Percentiles rank a stretch among this genome's conserved stretches.
phyloP scores from a whole-genome alignment of 2,329 filamentous ascomycete genomes.

The Trichoderma endophyticum region DNA sequence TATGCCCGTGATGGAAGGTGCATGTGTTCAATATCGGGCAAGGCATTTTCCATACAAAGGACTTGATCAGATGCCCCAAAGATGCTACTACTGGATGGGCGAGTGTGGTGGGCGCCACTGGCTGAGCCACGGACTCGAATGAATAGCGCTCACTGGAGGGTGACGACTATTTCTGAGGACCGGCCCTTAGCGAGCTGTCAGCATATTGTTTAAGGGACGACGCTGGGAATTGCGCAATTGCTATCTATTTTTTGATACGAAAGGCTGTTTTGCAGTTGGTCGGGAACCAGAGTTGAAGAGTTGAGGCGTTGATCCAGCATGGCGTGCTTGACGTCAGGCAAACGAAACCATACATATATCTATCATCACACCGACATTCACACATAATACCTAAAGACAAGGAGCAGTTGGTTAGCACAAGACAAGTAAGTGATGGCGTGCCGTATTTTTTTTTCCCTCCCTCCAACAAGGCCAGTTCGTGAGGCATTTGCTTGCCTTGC shows the following conservation, averaged over 20 bases:
- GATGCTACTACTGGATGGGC: neutral
- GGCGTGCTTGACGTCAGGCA: neutral
- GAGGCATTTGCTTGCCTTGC: neutral
- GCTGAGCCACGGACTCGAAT: neutral
- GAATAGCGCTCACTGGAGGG: neutral
- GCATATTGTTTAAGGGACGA: neutral
- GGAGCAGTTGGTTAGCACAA: too few species aligned
- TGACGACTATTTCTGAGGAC: neutral
- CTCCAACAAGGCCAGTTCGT: neutral
- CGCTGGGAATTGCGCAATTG: slow-evolving; percentile 1
- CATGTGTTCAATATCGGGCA: neutral
- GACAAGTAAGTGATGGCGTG: neutral
- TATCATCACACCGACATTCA: neutral
- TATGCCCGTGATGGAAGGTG: neutral
- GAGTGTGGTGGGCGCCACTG: neutral
- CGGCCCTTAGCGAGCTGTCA: neutral
- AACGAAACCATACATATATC: neutral
- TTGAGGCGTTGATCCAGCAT: neutral
- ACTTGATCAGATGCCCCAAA: neutral
- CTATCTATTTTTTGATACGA: neutral
- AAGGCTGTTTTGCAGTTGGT: neutral
- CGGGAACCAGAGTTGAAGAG: neutral
- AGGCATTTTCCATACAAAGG: neutral
- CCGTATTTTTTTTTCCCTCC: neutral
- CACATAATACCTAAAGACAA: neutral